phyloP scores from a whole-genome alignment of 2,329 filamentous ascomycete species.

The Fusarium tanahbumbuense region DNA sequence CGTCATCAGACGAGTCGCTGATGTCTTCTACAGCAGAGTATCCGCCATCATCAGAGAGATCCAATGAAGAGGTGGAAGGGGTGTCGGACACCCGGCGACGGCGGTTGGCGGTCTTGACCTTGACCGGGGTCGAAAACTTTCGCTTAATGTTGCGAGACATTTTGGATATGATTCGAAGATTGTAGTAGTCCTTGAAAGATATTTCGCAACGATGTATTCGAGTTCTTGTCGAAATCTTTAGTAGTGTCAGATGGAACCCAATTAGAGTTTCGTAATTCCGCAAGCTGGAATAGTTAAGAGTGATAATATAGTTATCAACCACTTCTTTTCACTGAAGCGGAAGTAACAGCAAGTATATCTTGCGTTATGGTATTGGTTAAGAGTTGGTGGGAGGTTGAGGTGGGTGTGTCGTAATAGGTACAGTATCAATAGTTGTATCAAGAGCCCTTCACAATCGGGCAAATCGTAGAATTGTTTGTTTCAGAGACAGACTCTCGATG shows the following conservation, averaged over 20 bases:
- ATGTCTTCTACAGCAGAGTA: conserved; percentile 84
- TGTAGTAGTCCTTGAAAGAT: neutral
- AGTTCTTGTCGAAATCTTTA: neutral
- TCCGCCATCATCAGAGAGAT: conserved; percentile 76
- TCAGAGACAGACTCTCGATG: conserved; percentile 55
- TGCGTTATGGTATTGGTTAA: conserved; percentile 6
- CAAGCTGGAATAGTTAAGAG: neutral
- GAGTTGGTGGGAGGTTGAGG: neutral
- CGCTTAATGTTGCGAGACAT: conserved; percentile 67
- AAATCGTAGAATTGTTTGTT: conserved; percentile 48
- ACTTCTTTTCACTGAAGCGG: neutral
- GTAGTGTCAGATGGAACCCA: conserved; percentile 3
- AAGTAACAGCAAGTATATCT: conserved; percentile 5
- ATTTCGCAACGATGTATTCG: neutral
- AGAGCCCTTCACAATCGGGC: conserved; percentile 48
- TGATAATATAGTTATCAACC: neutral
- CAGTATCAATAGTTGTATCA: conserved; percentile 23
- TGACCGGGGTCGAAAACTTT: conserved; percentile 59
- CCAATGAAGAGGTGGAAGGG: conserved; percentile 65
- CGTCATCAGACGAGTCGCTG: conserved; percentile 79
- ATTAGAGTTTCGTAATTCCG: neutral
- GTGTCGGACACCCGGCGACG: conserved; percentile 63
- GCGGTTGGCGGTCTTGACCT: conserved; percentile 55
- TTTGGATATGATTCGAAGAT: conserved; percentile 21
- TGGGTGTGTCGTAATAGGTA: conserved; percentile 1